These are phyloP conservation scores for Capronia epimyces DNA, from an alignment of 2,329 filamentous ascomycete species.

Conservation along the genomic window DNA sequence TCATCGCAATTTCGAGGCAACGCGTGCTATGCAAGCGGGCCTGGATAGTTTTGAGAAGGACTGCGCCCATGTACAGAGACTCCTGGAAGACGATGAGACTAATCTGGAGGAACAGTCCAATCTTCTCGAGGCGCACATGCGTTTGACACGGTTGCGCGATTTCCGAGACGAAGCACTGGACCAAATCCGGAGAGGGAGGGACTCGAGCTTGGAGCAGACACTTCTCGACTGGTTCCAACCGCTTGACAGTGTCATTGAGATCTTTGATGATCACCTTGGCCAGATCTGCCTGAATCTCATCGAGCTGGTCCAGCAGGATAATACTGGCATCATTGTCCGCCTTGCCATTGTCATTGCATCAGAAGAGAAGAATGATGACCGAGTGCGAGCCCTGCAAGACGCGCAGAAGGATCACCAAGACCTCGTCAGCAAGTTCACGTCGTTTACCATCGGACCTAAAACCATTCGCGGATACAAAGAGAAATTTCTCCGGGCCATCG, in stretches of 20 bases:
- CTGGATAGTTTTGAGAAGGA: constrained; percentile 81
- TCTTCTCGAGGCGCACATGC: constrained; percentile 81
- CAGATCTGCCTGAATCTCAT: constrained; percentile 86
- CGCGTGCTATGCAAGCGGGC: constrained; percentile 86
- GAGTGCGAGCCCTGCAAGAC: constrained; percentile 84
- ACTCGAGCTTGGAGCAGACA: constrained; percentile 69
- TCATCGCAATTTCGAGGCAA: constrained; percentile 90
- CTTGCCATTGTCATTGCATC: constrained; percentile 89
- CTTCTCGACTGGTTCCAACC: constrained; percentile 84
- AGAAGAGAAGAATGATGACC: constrained; percentile 93
- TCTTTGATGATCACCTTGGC: constrained; percentile 93
- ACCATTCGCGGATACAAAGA: constrained; percentile 93
- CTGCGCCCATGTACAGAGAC: constrained; percentile 66
- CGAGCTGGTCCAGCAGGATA: constrained; percentile 75
- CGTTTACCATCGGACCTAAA: constrained; percentile 88
- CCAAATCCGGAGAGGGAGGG: constrained; percentile 76
- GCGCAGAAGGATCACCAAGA: constrained; percentile 94
- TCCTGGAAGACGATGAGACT: constrained; percentile 76
- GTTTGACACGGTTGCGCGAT: constrained; percentile 83
- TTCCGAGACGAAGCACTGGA: constrained; percentile 95
- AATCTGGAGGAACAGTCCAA: constrained; percentile 90
- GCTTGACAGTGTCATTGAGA: constrained; percentile 80
- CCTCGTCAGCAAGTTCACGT: constrained; percentile 86
- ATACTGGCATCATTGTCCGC: constrained; percentile 82
- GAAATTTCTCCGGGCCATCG: constrained; percentile 80